Evolutionary conservation across 805 yeast genomes (phyloP).

Genomic region (Cyberlindnera bimundalis): DNA sequence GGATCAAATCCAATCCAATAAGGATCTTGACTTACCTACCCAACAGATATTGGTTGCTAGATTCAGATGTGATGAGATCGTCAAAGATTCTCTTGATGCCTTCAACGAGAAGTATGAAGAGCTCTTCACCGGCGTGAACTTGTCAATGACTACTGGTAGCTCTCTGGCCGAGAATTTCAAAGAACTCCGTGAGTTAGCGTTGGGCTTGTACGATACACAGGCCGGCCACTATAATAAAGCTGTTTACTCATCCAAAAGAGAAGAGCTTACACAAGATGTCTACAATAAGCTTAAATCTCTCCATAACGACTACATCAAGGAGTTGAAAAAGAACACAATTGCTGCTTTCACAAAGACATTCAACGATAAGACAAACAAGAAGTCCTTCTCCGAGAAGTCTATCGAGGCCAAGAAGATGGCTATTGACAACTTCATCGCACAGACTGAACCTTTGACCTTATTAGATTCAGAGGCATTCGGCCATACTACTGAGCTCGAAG

Average conservation of each 20-base stretch:
- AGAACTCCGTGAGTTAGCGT: constrained; percentile 41
- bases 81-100: constrained; percentile 35
- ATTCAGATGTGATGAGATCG: constrained; percentile 90
- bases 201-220: constrained; percentile 56
- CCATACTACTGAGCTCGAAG: constrained; percentile 32
- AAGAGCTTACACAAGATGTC: constrained; percentile 44
- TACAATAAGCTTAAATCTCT: constrained; percentile 43
- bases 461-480: constrained; percentile 25
- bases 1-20: constrained; percentile 90
- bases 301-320: constrained; percentile 39
- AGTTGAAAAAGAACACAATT: constrained; percentile 35
- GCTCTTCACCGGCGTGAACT: constrained; percentile 8
- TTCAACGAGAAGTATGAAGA: constrained; percentile 16
- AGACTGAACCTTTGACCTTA: constrained; percentile 17
- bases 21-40: constrained; percentile 93
- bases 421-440: constrained; percentile 16
- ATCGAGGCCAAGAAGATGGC: constrained; percentile 29
- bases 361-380: constrained; percentile 28
- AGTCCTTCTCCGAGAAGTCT: constrained; percentile 33
- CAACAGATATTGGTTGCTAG: constrained; percentile 94
- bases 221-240: constrained; percentile 72
- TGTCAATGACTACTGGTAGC: constrained; percentile 18
- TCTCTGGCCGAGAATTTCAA: constrained; percentile 42
- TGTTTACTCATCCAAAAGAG: constrained; percentile 66
- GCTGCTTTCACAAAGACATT: constrained; percentile 29